Conservation (phyloP, 2,329 filamentous ascomycete species). For the Herpotrichia juniperi region DNA sequence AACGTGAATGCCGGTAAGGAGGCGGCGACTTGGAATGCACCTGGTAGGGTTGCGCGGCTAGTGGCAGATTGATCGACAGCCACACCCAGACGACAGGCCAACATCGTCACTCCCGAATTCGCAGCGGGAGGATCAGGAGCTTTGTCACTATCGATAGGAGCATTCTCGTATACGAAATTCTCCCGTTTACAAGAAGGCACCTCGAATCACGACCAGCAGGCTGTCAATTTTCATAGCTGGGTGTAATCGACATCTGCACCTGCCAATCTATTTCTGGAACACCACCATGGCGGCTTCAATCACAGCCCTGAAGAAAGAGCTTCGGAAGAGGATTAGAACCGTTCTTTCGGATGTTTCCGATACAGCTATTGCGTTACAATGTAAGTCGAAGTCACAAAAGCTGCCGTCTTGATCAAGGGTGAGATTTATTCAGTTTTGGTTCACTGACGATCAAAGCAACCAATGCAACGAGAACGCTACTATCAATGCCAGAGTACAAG, state of each 20-base stretch:
- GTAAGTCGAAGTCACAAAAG: slow-evolving; percentile 59
- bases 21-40: slow-evolving; percentile 7
- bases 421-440: not conserved
- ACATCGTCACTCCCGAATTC: not conserved
- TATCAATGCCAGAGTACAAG: slow-evolving; percentile 74
- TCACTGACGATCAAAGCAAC: slow-evolving; percentile 59
- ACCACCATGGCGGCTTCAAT: slow-evolving; percentile 60
- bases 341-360: slow-evolving; percentile 65
- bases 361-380: slow-evolving; percentile 71
- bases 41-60: slow-evolving; percentile 6
- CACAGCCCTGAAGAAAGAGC: slow-evolving; percentile 74
- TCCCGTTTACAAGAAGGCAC: not conserved
- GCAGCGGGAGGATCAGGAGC: not conserved
- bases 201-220: not conserved
- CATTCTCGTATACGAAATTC: not conserved
- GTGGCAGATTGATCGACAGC: slow-evolving; percentile 8
- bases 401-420: no score
- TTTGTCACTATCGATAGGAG: not conserved
- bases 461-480: slow-evolving; percentile 68
- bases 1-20: slow-evolving; percentile 7
- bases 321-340: slow-evolving; percentile 73
- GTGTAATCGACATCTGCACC: no score
- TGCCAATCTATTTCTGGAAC: slow-evolving; percentile 17
- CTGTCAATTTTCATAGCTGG: slow-evolving; percentile 9
- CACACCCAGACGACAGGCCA: slow-evolving; percentile 1